A percentile compares a stretch with the other conserved stretches of the same genome.
Evolutionary conservation across 192 early-diverging fungal genomes (phyloP).

Genomic region (Coemansia sp.): DNA sequence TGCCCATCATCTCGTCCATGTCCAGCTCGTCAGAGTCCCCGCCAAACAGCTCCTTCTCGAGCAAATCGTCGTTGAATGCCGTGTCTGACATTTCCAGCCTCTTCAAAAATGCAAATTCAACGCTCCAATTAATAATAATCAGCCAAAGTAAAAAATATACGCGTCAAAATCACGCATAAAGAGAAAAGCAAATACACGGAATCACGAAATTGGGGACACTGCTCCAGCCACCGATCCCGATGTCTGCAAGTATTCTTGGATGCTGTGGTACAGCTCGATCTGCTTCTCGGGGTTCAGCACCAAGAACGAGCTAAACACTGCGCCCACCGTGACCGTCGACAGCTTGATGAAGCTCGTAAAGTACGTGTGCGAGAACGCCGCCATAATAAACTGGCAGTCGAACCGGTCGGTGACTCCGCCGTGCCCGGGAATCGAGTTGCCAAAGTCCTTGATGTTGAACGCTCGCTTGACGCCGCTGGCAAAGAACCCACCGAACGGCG

Average conservation of each 20-base stretch:
- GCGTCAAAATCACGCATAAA: background rate
- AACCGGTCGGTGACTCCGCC: slow-evolving; percentile 97
- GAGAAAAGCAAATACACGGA: background rate
- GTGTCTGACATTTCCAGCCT: slow-evolving; percentile 33
- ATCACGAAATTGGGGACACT: background rate
- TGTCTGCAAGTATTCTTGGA: slow-evolving; percentile 56
- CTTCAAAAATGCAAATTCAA: background rate
- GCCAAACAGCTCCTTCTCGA: slow-evolving; percentile 55
- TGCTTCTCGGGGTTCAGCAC: slow-evolving; percentile 37
- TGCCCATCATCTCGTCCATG: slow-evolving; percentile 47
- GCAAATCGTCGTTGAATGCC: slow-evolving; percentile 45
- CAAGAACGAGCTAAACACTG: slow-evolving; percentile 47
- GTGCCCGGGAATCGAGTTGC: slow-evolving; percentile 94
- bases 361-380: slow-evolving; percentile 88
- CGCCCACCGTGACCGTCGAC: slow-evolving; percentile 40
- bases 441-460: slow-evolving; percentile 97
- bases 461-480: slow-evolving; percentile 95
- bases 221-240: background rate
- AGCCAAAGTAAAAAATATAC: background rate
- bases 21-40: slow-evolving; percentile 43
- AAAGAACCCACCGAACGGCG: slow-evolving; percentile 98
- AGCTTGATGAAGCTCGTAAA: slow-evolving; percentile 84
- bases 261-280: slow-evolving; percentile 49
- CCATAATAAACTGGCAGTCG: slow-evolving; percentile 99
- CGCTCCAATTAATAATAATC: background rate